These are phyloP conservation scores for Vigna trinervia DNA, from an alignment of 306 rosid genomes.

Conservation along the genomic window DNA sequence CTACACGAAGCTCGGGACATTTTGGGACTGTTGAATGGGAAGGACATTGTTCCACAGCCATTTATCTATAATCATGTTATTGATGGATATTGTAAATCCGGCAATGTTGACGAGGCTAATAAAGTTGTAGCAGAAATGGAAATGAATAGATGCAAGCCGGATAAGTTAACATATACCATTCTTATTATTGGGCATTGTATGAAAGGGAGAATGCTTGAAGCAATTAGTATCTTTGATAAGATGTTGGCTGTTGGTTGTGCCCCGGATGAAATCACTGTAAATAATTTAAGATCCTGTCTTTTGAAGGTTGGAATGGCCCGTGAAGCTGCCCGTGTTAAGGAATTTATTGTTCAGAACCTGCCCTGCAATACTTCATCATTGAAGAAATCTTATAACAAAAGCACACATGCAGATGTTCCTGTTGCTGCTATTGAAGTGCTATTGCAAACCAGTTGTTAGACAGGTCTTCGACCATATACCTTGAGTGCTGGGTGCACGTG, in stretches of 20 bases:
- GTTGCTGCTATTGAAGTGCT: not conserved
- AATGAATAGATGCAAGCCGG: conserved; percentile 8
- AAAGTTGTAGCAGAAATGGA: conserved; percentile 27
- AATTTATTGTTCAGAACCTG: not conserved
- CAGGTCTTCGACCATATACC: not conserved
- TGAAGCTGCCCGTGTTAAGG: not conserved
- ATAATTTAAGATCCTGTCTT: conserved; percentile 15
- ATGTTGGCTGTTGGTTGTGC: conserved; percentile 18
- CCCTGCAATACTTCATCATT: not conserved
- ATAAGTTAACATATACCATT: conserved; percentile 22
- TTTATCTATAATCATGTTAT: conserved; percentile 24
- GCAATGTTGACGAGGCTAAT: conserved; percentile 21
- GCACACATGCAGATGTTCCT: not conserved
- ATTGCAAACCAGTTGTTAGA: not conserved
- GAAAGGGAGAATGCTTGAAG: conserved; percentile 26
- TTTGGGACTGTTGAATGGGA: conserved; percentile 13
- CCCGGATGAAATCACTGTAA: conserved; percentile 21
- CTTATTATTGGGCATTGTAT: conserved; percentile 34
- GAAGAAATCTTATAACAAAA: not conserved
- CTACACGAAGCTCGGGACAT: not conserved
- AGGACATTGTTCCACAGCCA: conserved; percentile 12
- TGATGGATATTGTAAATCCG: conserved; percentile 26
- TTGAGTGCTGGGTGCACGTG: not conserved
- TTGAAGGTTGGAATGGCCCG: conserved; percentile 17
- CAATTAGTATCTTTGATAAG: conserved; percentile 15